phyloP scores from a whole-genome alignment of 495 filamentous ascomycete species.

The Hyaloscypha variabilis region DNA sequence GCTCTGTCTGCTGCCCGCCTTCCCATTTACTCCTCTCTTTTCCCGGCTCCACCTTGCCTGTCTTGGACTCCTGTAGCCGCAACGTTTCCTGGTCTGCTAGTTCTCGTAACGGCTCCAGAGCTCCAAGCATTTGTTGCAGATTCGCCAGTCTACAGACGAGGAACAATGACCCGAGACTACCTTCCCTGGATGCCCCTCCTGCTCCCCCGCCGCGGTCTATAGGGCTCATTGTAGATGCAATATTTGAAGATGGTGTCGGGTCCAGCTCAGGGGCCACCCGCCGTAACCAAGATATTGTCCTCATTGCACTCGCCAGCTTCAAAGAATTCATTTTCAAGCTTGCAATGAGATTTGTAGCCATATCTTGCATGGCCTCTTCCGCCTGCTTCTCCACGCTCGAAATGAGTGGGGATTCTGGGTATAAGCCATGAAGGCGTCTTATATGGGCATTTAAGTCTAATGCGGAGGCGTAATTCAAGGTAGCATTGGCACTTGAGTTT shows the following conservation, averaged over 20 bases:
- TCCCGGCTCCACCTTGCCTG: conserved; percentile 12
- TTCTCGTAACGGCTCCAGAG: conserved; percentile 82
- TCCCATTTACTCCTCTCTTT: conserved; percentile 55
- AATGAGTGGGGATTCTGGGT: conserved; percentile 77
- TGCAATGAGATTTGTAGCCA: conserved; percentile 83
- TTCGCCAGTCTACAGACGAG: conserved; percentile 84
- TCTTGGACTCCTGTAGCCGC: conserved; percentile 36
- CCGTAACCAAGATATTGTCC: conserved; percentile 89
- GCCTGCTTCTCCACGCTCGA: conserved; percentile 74
- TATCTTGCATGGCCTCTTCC: conserved; percentile 84
- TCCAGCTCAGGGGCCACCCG: conserved; percentile 83
- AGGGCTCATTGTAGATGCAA: conserved; percentile 32
- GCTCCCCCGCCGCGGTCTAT: not conserved
- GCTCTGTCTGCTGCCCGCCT: conserved; percentile 88
- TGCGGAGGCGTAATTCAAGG: conserved; percentile 80
- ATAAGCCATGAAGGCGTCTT: conserved; percentile 79
- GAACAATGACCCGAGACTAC: conserved; percentile 77
- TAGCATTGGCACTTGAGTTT: conserved; percentile 31
- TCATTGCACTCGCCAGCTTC: conserved; percentile 88
- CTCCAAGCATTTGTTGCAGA: conserved; percentile 77
- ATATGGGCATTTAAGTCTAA: conserved; percentile 95
- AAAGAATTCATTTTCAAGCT: conserved; percentile 75
- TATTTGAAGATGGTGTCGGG: conserved; percentile 23
- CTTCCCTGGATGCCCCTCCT: conserved; percentile 43
- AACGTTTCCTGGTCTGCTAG: conserved; percentile 86